phyloP scores from a whole-genome alignment of 169 alveolate genomes.

The Plasmodium fragile region DNA sequence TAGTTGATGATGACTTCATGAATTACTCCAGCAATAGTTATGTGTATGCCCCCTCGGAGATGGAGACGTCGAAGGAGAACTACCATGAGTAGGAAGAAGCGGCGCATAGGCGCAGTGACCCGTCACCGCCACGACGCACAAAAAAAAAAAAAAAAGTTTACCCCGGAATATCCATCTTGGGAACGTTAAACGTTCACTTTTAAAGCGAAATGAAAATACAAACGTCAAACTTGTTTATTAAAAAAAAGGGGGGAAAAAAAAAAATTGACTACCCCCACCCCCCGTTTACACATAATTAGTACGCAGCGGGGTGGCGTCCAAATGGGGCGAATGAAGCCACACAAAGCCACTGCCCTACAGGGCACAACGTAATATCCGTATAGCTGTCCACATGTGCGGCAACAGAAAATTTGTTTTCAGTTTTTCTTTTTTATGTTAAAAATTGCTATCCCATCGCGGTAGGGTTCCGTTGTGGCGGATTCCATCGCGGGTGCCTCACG shows the following conservation, averaged over 20 bases:
- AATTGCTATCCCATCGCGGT: background rate
- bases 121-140: background rate
- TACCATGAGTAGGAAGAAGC: background rate
- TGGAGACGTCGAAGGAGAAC: constrained; percentile 75
- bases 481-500: background rate
- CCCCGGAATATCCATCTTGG: background rate
- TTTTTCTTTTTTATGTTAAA: background rate
- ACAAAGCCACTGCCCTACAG: background rate
- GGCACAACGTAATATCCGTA: background rate
- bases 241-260: background rate
- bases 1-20: background rate
- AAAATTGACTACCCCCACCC: background rate
- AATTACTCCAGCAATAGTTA: constrained; percentile 23
- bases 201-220: background rate
- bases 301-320: background rate
- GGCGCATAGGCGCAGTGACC: background rate
- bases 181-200: background rate
- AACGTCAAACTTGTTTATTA: background rate
- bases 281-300: background rate
- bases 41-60: constrained; percentile 72
- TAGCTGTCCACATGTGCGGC: background rate
- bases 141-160: background rate
- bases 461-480: background rate
- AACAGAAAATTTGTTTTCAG: background rate
- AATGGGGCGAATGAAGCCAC: background rate